These are phyloP conservation scores for Zygnema circumcarinatum DNA, from an alignment of 139 green algal species.

Conservation along the genomic window DNA sequence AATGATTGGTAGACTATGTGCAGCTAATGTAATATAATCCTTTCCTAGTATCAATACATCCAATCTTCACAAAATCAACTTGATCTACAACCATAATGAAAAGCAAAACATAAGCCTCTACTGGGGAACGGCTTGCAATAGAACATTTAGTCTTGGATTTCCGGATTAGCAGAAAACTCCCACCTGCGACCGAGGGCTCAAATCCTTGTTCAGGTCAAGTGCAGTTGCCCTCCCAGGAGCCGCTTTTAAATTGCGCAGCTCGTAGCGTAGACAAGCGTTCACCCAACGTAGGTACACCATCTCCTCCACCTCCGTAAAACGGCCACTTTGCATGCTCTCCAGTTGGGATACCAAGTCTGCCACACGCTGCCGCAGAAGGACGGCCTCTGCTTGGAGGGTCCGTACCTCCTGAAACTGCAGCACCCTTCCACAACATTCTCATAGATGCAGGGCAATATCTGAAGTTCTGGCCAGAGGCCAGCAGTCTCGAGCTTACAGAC, in stretches of 20 bases:
- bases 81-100: too few relatives aligned
- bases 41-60: too few relatives aligned
- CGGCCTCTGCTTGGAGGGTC: slow-evolving; percentile 20
- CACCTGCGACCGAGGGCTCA: slow-evolving; percentile 47
- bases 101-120: too few relatives aligned
- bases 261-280: slow-evolving; percentile 61
- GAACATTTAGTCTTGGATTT: too few relatives aligned
- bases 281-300: slow-evolving; percentile 63
- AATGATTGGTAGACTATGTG: too few relatives aligned
- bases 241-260: slow-evolving; percentile 42
- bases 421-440: background rate
- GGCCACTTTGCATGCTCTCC: slow-evolving; percentile 46
- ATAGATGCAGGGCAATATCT: background rate
- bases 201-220: slow-evolving; percentile 42
- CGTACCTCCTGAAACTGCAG: slow-evolving; percentile 33
- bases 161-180: too few relatives aligned
- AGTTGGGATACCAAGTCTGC: slow-evolving; percentile 29
- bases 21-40: too few relatives aligned
- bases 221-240: slow-evolving; percentile 19
- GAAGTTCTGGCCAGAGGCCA: background rate
- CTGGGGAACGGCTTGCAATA: too few relatives aligned
- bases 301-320: slow-evolving; percentile 62
- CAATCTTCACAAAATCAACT: too few relatives aligned
- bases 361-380: slow-evolving; percentile 40
- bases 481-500: too few relatives aligned